Conservation (phyloP, 495 filamentous ascomycete genomes). For the Niebla homalea region DNA sequence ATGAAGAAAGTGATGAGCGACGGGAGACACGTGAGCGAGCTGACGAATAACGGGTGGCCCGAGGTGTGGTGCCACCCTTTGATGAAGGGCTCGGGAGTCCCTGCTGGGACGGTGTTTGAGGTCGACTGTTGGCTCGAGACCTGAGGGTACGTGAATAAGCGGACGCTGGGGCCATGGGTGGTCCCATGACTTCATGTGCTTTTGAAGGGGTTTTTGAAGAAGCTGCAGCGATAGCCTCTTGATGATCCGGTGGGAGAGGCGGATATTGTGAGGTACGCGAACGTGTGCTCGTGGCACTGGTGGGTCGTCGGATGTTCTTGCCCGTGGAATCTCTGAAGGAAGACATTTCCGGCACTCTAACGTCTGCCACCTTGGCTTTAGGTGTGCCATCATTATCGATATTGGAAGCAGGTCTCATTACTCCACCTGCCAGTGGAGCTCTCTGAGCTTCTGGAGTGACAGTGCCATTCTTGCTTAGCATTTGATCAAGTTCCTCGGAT, state of each 20-base stretch:
- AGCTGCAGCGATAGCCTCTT: conserved; percentile 71
- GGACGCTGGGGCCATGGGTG: conserved; percentile 71
- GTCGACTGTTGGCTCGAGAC: conserved; percentile 36
- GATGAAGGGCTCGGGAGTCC: conserved; percentile 19
- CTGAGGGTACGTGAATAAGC: conserved; percentile 41
- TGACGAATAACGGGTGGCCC: conserved; percentile 33
- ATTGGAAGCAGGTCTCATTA: conserved; percentile 17
- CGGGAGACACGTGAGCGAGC: conserved; percentile 47
- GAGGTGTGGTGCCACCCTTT: conserved; percentile 42
- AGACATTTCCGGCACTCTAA: conserved; percentile 11
- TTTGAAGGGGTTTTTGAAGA: conserved; percentile 24
- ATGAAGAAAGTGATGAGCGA: conserved; percentile 84
- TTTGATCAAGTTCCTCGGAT: conserved; percentile 54
- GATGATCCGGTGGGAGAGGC: conserved; percentile 70
- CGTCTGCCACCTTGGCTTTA: conserved; percentile 11
- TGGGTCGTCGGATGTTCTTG: conserved; percentile 40
- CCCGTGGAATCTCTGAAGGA: conserved; percentile 13
- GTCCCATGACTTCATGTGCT: conserved; percentile 55
- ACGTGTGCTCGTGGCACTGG: conserved; percentile 54
- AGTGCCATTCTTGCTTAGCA: conserved; percentile 35
- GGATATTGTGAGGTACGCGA: conserved; percentile 41
- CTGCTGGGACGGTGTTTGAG: conserved; percentile 53
- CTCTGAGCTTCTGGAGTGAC: conserved; percentile 23
- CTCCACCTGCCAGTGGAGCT: conserved; percentile 22
- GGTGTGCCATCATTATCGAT: conserved; percentile 14